phyloP scores from a whole-genome alignment of 1,284 basidiomycete species.

The Ceratobasidium sp. region DNA sequence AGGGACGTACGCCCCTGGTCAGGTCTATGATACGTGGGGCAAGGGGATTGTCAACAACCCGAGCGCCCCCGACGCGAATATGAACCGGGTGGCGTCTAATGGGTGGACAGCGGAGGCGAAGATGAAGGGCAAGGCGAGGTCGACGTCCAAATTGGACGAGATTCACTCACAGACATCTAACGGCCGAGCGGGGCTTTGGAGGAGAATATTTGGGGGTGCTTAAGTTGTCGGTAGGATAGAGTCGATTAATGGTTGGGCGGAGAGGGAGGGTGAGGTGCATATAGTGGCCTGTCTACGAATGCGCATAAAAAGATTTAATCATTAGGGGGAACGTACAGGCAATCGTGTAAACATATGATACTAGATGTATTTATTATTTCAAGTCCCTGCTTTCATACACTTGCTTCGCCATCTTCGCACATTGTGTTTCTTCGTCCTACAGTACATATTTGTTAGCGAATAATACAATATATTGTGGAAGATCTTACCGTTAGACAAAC shows the following conservation, averaged over 20 bases:
- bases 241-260: not conserved
- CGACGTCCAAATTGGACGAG: not conserved
- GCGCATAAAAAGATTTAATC: not conserved
- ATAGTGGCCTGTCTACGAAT: too few species aligned
- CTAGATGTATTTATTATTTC: slow-evolving; percentile 29
- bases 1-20: slow-evolving; percentile 5
- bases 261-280: not conserved
- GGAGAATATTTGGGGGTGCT: slow-evolving; percentile 29
- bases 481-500: slow-evolving; percentile 58
- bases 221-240: not conserved
- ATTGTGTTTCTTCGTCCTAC: slow-evolving; percentile 57
- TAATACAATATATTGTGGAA: not conserved
- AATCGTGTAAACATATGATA: not conserved
- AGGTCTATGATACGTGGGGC: slow-evolving; percentile 20
- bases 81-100: too few species aligned
- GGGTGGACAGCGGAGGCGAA: too few species aligned
- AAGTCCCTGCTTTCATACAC: slow-evolving; percentile 25
- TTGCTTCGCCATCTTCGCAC: slow-evolving; percentile 47
- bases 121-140: too few species aligned
- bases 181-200: slow-evolving; percentile 15
- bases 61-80: too few species aligned
- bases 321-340: not conserved
- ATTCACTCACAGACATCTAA: not conserved
- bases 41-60: not conserved
- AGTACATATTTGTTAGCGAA: slow-evolving; percentile 11